These are phyloP conservation scores for Pontederia paniculata DNA, from an alignment of 176 grass and related monocot species.

Conservation along the genomic window DNA sequence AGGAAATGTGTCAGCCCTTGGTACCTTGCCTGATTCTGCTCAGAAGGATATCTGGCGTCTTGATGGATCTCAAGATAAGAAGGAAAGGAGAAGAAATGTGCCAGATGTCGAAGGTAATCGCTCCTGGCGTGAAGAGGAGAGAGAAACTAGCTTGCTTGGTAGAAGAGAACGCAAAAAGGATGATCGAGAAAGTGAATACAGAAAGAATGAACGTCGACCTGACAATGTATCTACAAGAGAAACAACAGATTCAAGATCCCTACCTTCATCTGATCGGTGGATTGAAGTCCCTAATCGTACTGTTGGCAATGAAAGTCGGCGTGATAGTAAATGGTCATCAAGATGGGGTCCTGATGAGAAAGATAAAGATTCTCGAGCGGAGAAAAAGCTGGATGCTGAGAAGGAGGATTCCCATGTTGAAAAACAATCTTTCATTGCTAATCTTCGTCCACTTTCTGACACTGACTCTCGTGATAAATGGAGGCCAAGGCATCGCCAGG, in stretches of 20 bases:
- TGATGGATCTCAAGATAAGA: slow-evolving; percentile 64
- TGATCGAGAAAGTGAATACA: slow-evolving; percentile 60
- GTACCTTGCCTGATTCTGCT: slow-evolving; percentile 34
- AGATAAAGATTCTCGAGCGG: slow-evolving; percentile 56
- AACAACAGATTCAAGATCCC: slow-evolving; percentile 27
- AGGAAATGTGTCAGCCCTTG: slow-evolving; percentile 22
- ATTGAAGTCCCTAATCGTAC: slow-evolving; percentile 37
- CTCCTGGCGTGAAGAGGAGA: slow-evolving; percentile 94
- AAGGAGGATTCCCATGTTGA: slow-evolving; percentile 53
- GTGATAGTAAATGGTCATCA: slow-evolving; percentile 85
- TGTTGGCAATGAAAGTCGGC: slow-evolving; percentile 41
- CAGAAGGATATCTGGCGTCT: slow-evolving; percentile 49
- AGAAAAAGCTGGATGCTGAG: slow-evolving; percentile 59
- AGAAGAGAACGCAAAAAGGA: slow-evolving; percentile 72
- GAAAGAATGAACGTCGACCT: slow-evolving; percentile 56
- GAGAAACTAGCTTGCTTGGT: slow-evolving; percentile 76
- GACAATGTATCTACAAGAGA: slow-evolving; percentile 60
- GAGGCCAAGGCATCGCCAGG: slow-evolving; percentile 93
- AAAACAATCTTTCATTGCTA: slow-evolving; percentile 53
- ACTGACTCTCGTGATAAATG: slow-evolving; percentile 97
- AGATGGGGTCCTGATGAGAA: slow-evolving; percentile 97
- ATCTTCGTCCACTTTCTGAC: slow-evolving; percentile 33
- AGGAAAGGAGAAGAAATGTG: slow-evolving; percentile 42
- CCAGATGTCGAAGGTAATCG: slow-evolving; percentile 59
- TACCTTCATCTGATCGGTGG: slow-evolving; percentile 49